Evolutionary conservation across 495 filamentous ascomycete genomes (phyloP).

Genomic region (Xylaria cubensis): DNA sequence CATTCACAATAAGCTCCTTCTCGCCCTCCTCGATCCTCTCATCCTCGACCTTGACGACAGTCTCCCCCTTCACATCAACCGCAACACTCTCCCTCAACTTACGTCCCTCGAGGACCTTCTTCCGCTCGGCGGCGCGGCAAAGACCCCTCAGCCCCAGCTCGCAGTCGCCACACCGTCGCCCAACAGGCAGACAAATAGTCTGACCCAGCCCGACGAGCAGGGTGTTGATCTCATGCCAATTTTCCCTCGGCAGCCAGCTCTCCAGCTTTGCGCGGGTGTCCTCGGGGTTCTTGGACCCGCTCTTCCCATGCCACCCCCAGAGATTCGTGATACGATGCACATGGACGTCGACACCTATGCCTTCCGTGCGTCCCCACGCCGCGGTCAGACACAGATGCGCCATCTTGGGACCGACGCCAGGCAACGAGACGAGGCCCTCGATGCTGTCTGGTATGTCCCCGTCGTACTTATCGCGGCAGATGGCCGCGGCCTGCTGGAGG

Average conservation of each 20-base stretch:
- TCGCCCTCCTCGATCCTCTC: conserved; percentile 41
- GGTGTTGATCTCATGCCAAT: conserved; percentile 95
- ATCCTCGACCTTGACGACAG: conserved; percentile 35
- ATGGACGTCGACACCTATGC: conserved; percentile 73
- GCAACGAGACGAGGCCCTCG: conserved; percentile 77
- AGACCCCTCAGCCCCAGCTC: conserved; percentile 73
- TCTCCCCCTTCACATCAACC: conserved; percentile 33
- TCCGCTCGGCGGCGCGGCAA: conserved; percentile 74
- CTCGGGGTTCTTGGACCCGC: conserved; percentile 79
- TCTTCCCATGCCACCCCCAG: conserved; percentile 79
- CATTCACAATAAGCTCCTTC: conserved; percentile 42
- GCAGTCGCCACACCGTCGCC: conserved; percentile 82
- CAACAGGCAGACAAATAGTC: conserved; percentile 81
- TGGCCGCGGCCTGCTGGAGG: conserved; percentile 77
- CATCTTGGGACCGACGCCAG: conserved; percentile 98
- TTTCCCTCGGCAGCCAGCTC: conserved; percentile 83
- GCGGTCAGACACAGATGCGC: conserved; percentile 85
- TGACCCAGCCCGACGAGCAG: conserved; percentile 91
- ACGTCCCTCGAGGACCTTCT: conserved; percentile 57
- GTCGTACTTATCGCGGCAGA: conserved; percentile 70
- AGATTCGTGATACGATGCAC: conserved; percentile 92
- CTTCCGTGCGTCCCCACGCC: conserved; percentile 64
- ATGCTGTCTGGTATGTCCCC: conserved; percentile 87
- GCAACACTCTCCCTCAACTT: conserved; percentile 37
- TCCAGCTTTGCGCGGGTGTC: conserved; percentile 81